Evolutionary conservation across 768 basidiomycete genomes (phyloP).

Genomic region (Imleria badia): DNA sequence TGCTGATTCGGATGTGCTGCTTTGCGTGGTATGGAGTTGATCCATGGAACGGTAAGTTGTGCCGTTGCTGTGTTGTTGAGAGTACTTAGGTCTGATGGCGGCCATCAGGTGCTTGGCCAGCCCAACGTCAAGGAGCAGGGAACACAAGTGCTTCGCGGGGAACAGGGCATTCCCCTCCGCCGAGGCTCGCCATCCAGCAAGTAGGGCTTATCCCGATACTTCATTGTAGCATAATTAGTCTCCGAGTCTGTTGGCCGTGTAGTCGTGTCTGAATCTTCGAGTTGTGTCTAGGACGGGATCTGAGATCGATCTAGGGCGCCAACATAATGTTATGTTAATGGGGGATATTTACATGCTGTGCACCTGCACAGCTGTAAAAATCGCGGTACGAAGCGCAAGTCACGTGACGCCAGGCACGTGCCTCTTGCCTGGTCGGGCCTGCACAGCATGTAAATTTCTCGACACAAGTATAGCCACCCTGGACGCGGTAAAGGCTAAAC

Average conservation of each 20-base stretch:
- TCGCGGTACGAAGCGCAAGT: too few species aligned
- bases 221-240: not conserved
- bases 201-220: not conserved
- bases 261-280: not conserved
- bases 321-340: too few species aligned
- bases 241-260: not conserved
- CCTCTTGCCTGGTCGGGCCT: too few species aligned
- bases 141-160: conserved; percentile 51
- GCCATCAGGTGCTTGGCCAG: conserved; percentile 29
- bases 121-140: conserved; percentile 52
- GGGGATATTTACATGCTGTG: too few species aligned
- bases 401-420: too few species aligned
- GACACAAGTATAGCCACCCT: too few species aligned
- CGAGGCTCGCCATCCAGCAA: conserved; percentile 25
- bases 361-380: too few species aligned
- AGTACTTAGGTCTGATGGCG: not conserved
- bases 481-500: conserved; percentile 19
- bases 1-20: not conserved
- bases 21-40: conserved; percentile 14
- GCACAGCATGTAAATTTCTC: too few species aligned
- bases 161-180: conserved; percentile 35
- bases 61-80: conserved; percentile 1
- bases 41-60: conserved; percentile 31
- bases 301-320: conserved; percentile 17
- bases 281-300: conserved; percentile 12